Percentiles rank a stretch among this genome's conserved stretches.
These are phyloP conservation scores for Termitomyces sp. DNA, from an alignment of 768 basidiomycete species.

Conservation along the genomic window DNA sequence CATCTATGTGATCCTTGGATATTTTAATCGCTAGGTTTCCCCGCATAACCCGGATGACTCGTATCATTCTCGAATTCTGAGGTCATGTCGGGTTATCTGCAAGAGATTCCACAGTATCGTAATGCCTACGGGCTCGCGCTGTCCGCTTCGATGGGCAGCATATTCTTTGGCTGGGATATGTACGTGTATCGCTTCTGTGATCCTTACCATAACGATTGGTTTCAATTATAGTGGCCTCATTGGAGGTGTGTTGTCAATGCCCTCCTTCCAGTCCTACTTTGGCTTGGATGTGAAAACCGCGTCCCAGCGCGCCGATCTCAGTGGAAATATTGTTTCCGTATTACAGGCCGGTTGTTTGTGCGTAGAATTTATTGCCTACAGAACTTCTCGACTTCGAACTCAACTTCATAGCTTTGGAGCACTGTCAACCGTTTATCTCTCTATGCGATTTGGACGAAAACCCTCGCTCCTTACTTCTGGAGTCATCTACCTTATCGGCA, in stretches of 20 bases:
- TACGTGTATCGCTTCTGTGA: constrained; percentile 6
- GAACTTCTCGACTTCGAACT: neutral
- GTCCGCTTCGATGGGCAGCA: constrained; percentile 41
- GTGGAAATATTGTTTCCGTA: constrained; percentile 47
- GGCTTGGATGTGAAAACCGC: constrained; percentile 33
- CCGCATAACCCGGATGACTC: no score
- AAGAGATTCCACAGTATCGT: constrained; percentile 21
- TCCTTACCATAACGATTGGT: neutral
- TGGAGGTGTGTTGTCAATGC: constrained; percentile 40
- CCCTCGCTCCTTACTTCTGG: constrained; percentile 37
- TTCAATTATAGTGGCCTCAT: constrained; percentile 28
- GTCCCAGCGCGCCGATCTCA: constrained; percentile 32
- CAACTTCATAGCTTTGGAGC: constrained; percentile 36
- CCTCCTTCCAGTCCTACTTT: constrained; percentile 43
- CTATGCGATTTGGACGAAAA: constrained; percentile 40
- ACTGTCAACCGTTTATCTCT: constrained; percentile 31
- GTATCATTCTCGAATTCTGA: no score
- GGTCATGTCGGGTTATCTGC: neutral
- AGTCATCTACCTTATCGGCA: constrained; percentile 41
- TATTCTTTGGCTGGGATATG: constrained; percentile 47
- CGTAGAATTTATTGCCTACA: constrained; percentile 9
- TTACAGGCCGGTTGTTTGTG: constrained; percentile 46
- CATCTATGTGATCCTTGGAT: no score
- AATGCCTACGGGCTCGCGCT: constrained; percentile 41
- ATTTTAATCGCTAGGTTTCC: no score